A percentile compares a stretch with the other conserved stretches of the same genome.
These are phyloP conservation scores for Neonectria neomacrospora DNA, from an alignment of 2,329 filamentous ascomycete genomes.

Conservation along the genomic window DNA sequence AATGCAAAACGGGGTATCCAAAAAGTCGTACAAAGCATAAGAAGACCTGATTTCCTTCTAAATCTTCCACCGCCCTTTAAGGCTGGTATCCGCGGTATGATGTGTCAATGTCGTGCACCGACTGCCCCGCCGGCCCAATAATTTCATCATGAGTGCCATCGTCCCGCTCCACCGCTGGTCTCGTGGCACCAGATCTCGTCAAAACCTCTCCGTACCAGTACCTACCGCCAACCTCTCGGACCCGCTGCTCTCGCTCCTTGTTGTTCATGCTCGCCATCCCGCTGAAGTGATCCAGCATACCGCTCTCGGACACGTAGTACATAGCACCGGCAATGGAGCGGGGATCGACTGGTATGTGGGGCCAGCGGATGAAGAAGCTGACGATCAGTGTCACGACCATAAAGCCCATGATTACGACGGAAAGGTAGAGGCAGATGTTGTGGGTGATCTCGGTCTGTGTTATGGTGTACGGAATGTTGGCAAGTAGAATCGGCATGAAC, in stretches of 20 bases:
- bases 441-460: constrained; percentile 54
- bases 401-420: constrained; percentile 52
- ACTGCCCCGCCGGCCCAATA: constrained; percentile 12
- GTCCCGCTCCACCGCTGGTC: constrained; percentile 42
- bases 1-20: constrained; percentile 10
- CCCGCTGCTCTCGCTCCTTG: constrained; percentile 35
- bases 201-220: constrained; percentile 42
- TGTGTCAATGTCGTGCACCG: constrained; percentile 32
- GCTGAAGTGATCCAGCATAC: constrained; percentile 40
- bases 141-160: constrained; percentile 33
- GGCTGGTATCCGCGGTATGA: constrained; percentile 34
- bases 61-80: neutral
- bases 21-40: constrained; percentile 2
- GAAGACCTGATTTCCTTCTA: neutral
- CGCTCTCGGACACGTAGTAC: constrained; percentile 53
- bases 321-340: constrained; percentile 58
- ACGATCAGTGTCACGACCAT: constrained; percentile 55
- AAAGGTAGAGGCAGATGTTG: constrained; percentile 54
- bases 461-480: constrained; percentile 60
- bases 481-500: constrained; percentile 61
- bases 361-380: constrained; percentile 57
- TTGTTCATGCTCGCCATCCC: constrained; percentile 38
- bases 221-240: constrained; percentile 38
- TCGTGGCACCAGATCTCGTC: constrained; percentile 33
- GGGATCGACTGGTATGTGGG: constrained; percentile 59